phyloP scores from a whole-genome alignment of 192 early-diverging fungal species.

The Dissophora globulifera region DNA sequence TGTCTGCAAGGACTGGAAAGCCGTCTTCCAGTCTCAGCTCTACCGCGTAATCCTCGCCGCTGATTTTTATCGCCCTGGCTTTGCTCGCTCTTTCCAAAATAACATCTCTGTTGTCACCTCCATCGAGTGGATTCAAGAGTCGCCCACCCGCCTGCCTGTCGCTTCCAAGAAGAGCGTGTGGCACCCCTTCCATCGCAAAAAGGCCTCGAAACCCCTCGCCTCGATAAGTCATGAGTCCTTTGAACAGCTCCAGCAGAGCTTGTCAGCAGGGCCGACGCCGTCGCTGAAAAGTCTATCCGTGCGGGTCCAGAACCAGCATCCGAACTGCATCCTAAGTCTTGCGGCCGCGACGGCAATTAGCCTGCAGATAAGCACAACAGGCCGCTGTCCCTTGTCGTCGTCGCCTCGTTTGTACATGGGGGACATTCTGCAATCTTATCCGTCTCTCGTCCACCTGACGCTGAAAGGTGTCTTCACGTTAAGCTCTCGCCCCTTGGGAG shows the following conservation, averaged over 20 bases:
- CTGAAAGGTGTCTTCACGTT: slow-evolving; percentile 33
- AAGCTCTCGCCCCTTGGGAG: slow-evolving; percentile 1
- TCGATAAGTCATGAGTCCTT: slow-evolving; percentile 4
- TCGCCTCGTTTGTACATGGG: slow-evolving; percentile 33
- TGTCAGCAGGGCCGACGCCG: slow-evolving; percentile 9
- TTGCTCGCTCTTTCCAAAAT: slow-evolving; percentile 14
- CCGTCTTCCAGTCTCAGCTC: slow-evolving; percentile 31
- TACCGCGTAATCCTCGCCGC: slow-evolving; percentile 15
- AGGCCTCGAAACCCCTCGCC: not conserved
- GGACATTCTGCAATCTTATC: slow-evolving; percentile 34
- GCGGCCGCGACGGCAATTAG: slow-evolving; percentile 14
- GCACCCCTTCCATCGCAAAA: slow-evolving; percentile 23
- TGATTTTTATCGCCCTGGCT: slow-evolving; percentile 31
- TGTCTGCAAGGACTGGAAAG: slow-evolving; percentile 35
- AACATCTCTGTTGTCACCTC: slow-evolving; percentile 25
- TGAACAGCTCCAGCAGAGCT: slow-evolving; percentile 17
- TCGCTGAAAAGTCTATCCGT: slow-evolving; percentile 21
- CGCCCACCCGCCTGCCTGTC: not conserved
- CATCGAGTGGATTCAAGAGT: slow-evolving; percentile 45
- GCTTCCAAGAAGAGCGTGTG: slow-evolving; percentile 15
- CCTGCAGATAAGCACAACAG: slow-evolving; percentile 29
- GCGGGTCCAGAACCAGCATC: slow-evolving; percentile 32
- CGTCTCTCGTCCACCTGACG: slow-evolving; percentile 19
- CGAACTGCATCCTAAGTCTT: slow-evolving; percentile 20
- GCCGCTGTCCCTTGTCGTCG: slow-evolving; percentile 7